phyloP scores from a whole-genome alignment of 331 rosid genomes.

The Dryas integrifolia region DNA sequence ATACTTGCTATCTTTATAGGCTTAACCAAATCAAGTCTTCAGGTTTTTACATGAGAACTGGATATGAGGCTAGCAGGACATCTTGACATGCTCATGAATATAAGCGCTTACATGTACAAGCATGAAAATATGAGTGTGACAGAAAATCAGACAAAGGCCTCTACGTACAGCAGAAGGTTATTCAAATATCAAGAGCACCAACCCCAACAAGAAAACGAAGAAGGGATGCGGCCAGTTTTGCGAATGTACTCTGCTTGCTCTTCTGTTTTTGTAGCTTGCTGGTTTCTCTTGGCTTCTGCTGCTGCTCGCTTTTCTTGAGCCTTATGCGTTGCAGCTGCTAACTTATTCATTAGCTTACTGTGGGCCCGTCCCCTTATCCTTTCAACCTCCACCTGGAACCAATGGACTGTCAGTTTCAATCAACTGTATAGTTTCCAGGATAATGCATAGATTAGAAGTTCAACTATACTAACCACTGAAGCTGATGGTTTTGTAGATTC shows the following conservation, averaged over 20 bases:
- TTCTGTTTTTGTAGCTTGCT: constrained; percentile 70
- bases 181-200: constrained; percentile 54
- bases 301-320: constrained; percentile 89
- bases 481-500: background rate
- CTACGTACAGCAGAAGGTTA: background rate
- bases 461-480: background rate
- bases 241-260: constrained; percentile 74
- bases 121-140: background rate
- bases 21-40: background rate
- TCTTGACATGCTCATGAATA: background rate
- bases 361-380: constrained; percentile 70
- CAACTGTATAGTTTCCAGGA: background rate
- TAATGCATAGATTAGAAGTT: background rate
- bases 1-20: background rate
- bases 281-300: constrained; percentile 72
- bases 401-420: background rate
- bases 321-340: constrained; percentile 72
- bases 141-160: background rate
- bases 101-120: background rate
- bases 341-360: constrained; percentile 72
- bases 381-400: constrained; percentile 83
- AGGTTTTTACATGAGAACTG: constrained; percentile 4
- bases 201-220: constrained; percentile 57
- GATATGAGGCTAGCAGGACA: constrained; percentile 6
- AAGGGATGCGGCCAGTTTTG: constrained; percentile 75